Evolutionary conservation across 2,329 filamentous ascomycete species (phyloP).

Genomic region (Fusarium sp.): DNA sequence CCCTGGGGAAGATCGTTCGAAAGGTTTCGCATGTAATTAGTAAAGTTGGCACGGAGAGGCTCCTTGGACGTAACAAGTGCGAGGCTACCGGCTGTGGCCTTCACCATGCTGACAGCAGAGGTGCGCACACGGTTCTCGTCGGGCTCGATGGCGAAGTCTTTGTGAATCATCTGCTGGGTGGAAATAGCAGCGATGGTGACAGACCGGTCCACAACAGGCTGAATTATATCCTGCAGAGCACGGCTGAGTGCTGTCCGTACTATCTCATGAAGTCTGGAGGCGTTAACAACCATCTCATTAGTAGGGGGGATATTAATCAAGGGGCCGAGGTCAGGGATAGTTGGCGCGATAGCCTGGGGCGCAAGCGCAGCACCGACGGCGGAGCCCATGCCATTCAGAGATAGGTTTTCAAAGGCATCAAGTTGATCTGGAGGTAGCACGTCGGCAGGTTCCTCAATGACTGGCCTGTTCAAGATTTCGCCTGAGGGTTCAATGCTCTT

Average conservation of each 20-base stretch:
- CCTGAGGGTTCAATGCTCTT: conserved; percentile 89
- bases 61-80: conserved; percentile 99
- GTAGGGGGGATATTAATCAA: conserved; percentile 83
- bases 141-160: conserved; percentile 94
- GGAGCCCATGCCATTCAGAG: conserved; percentile 77
- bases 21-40: conserved; percentile 88
- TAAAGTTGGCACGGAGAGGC: conserved; percentile 94
- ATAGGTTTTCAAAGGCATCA: conserved; percentile 85
- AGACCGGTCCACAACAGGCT: conserved; percentile 95
- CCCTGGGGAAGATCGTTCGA: conserved; percentile 78
- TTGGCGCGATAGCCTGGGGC: conserved; percentile 79
- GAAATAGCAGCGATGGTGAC: conserved; percentile 98
- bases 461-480: conserved; percentile 81
- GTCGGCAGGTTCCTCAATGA: conserved; percentile 70
- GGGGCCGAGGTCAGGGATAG: conserved; percentile 84
- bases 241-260: conserved; percentile 87
- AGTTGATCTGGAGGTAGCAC: conserved; percentile 73
- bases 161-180: conserved; percentile 92
- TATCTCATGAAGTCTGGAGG: conserved; percentile 76
- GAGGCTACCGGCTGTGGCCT: conserved; percentile 91
- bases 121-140: conserved; percentile 88
- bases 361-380: conserved; percentile 78
- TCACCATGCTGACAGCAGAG: conserved; percentile 92
- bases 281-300: conserved; percentile 81
- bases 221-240: conserved; percentile 95